phyloP scores from a whole-genome alignment of 2,329 filamentous ascomycete species.

The Rachicladosporium sp. region DNA sequence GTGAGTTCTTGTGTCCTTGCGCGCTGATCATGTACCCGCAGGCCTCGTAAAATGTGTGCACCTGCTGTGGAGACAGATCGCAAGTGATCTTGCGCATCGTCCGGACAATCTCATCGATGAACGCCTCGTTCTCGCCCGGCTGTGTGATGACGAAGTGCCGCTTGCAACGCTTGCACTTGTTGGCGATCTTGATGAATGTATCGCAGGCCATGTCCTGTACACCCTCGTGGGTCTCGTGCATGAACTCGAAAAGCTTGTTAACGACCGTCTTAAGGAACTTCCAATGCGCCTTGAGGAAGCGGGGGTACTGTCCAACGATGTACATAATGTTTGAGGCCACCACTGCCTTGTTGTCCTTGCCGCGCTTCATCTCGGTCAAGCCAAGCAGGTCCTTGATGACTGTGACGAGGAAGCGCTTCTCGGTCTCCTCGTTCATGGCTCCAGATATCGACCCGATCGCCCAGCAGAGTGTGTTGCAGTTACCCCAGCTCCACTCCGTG shows the following conservation, averaged over 20 bases:
- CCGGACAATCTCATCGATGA: constrained; percentile 96
- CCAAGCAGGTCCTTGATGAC: constrained; percentile 97
- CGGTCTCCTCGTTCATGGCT: constrained; percentile 98
- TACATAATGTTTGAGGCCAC: constrained; percentile 99
- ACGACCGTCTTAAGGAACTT: constrained; percentile 99
- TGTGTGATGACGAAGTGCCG: constrained; percentile 94
- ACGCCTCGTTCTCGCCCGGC: constrained; percentile 85
- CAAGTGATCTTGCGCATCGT: constrained; percentile 93
- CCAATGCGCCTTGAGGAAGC: constrained; percentile 98
- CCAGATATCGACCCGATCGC: constrained; percentile 97
- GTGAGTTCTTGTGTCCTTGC: constrained; percentile 86
- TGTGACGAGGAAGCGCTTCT: constrained; percentile 95
- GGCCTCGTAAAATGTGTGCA: constrained; percentile 97
- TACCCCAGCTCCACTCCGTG: constrained; percentile 96
- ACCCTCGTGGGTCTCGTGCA: constrained; percentile 99
- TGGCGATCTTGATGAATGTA: constrained; percentile 98
- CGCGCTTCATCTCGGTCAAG: constrained; percentile 96
- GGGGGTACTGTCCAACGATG: constrained; percentile 96
- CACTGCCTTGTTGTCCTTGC: constrained; percentile 98
- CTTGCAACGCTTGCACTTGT: constrained; percentile 91
- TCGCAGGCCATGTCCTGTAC: constrained; percentile 99
- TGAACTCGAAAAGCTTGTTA: constrained; percentile 99
- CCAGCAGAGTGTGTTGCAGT: constrained; percentile 99
- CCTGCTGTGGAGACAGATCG: constrained; percentile 89
- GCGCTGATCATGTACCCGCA: constrained; percentile 99